Evolutionary conservation across 352 stramenopile genomes (phyloP).

Genomic region (Pythium biforme): DNA sequence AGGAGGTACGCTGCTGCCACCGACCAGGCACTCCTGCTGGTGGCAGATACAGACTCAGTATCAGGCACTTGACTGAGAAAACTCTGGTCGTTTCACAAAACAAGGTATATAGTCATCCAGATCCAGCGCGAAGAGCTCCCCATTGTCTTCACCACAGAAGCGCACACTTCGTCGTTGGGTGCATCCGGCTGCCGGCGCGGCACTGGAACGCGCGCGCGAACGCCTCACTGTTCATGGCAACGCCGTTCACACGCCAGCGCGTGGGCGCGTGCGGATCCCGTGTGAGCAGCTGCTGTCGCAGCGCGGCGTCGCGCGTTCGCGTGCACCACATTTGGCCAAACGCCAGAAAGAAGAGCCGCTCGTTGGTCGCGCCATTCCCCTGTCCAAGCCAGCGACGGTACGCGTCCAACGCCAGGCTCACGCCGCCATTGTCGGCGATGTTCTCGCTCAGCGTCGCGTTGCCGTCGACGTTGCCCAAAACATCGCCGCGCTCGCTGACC

Average conservation of each 20-base stretch:
- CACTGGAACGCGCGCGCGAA: constrained; percentile 60
- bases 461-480: constrained; percentile 53
- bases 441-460: constrained; percentile 69
- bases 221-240: constrained; percentile 54
- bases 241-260: constrained; percentile 64
- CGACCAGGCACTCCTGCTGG: background rate
- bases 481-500: constrained; percentile 27
- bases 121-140: too few relatives aligned
- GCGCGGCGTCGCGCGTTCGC: constrained; percentile 41
- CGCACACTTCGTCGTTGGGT: constrained; percentile 10
- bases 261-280: constrained; percentile 45
- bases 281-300: constrained; percentile 33
- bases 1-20: constrained; percentile 10
- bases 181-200: constrained; percentile 10
- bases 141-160: constrained; percentile 11
- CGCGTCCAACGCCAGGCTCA: constrained; percentile 54
- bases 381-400: constrained; percentile 33
- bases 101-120: background rate
- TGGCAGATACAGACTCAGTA: constrained; percentile 8
- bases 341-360: constrained; percentile 65
- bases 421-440: constrained; percentile 72
- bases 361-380: constrained; percentile 13
- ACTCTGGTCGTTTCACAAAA: background rate
- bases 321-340: constrained; percentile 66
- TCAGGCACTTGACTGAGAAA: background rate